Conservation (phyloP, 2,329 filamentous ascomycete species). For the Bisporella sp. region DNA sequence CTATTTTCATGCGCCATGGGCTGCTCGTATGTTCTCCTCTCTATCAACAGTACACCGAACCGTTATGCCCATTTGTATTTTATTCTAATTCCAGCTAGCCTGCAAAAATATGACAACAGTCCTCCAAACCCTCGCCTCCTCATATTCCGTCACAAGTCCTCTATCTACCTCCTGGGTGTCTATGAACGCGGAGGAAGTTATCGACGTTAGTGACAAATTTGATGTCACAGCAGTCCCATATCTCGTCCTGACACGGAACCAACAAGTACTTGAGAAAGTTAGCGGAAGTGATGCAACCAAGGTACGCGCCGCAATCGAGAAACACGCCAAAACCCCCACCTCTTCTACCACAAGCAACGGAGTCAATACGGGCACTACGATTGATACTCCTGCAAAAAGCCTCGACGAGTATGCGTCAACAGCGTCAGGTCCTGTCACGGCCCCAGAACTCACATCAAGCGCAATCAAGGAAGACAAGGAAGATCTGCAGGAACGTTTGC, state of each 20-base stretch:
- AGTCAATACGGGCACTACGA: constrained; percentile 14
- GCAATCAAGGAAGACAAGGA: constrained; percentile 64
- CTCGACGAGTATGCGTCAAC: constrained; percentile 19
- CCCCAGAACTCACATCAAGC: constrained; percentile 18
- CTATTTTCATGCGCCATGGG: constrained; percentile 97
- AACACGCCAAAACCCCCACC: constrained; percentile 47
- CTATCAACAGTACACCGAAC: too few relatives aligned
- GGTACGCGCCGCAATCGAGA: constrained; percentile 80
- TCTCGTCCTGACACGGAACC: constrained; percentile 73
- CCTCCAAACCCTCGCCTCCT: constrained; percentile 75
- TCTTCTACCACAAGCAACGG: constrained; percentile 6
- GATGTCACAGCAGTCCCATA: constrained; percentile 93
- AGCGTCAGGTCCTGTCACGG: constrained; percentile 19
- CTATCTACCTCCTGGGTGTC: constrained; percentile 50
- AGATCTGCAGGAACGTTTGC: constrained; percentile 74
- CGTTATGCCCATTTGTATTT: too few relatives aligned
- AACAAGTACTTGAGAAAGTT: constrained; percentile 73
- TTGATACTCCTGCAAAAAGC: constrained; percentile 32
- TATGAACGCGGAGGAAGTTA: constrained; percentile 81
- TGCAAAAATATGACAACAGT: constrained; percentile 92
- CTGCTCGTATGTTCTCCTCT: constrained; percentile 51
- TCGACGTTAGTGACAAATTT: constrained; percentile 74
- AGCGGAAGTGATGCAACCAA: constrained; percentile 85
- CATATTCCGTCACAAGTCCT: constrained; percentile 58
- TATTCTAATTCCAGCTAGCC: constrained; percentile 30